These are phyloP conservation scores for Rhodotorula sp. DNA, from an alignment of 1,284 basidiomycete genomes.

Conservation along the genomic window DNA sequence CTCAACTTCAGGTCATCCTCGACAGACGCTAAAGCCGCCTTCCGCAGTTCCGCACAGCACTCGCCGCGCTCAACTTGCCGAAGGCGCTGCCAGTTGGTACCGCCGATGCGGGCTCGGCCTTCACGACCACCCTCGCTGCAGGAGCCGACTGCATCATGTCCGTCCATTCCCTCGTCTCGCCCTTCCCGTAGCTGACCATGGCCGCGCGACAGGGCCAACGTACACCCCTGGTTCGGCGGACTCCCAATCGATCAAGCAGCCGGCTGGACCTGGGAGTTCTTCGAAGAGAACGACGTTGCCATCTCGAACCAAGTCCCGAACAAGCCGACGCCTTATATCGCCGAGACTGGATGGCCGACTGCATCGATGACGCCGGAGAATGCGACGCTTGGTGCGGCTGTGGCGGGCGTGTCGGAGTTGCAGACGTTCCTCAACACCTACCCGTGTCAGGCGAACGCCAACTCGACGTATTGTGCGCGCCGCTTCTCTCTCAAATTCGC, in stretches of 20 bases:
- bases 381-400: slow-evolving; percentile 60
- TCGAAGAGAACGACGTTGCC: slow-evolving; percentile 52
- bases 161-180: not conserved
- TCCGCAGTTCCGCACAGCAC: slow-evolving; percentile 54
- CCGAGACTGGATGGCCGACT: slow-evolving; percentile 55
- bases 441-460: slow-evolving; percentile 79
- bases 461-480: slow-evolving; percentile 56
- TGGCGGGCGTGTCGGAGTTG: slow-evolving; percentile 66
- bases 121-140: slow-evolving; percentile 66
- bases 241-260: slow-evolving; percentile 68
- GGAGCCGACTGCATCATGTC: slow-evolving; percentile 68
- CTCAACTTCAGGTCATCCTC: not conserved
- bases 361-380: slow-evolving; percentile 42
- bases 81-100: slow-evolving; percentile 72
- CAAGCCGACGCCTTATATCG: slow-evolving; percentile 68
- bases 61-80: slow-evolving; percentile 55
- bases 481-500: too few species aligned
- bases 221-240: slow-evolving; percentile 56
- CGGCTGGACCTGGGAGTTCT: slow-evolving; percentile 63
- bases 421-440: slow-evolving; percentile 72
- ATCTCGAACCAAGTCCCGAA: slow-evolving; percentile 54
- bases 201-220: not conserved
- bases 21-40: slow-evolving; percentile 10
- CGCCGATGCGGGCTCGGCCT: slow-evolving; percentile 82
- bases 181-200: slow-evolving; percentile 16